These are phyloP conservation scores for Serendipita sp. DNA, from an alignment of 768 basidiomycete genomes.

Conservation along the genomic window DNA sequence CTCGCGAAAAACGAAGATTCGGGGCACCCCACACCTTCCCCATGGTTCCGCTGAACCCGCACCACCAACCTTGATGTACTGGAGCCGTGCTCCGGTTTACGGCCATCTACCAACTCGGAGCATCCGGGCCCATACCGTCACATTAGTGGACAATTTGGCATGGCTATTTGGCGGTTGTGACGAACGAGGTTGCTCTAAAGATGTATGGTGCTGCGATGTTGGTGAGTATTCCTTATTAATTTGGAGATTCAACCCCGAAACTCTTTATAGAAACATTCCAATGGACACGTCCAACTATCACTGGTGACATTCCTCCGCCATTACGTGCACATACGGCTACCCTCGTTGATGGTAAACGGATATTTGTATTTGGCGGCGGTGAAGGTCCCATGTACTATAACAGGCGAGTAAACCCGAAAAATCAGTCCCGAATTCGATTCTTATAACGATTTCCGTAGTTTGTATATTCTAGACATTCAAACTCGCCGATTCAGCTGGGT, in stretches of 20 bases:
- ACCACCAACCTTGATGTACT: conserved; percentile 67
- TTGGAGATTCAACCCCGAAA: background rate
- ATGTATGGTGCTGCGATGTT: conserved; percentile 73
- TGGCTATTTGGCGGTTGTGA: conserved; percentile 90
- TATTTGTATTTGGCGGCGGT: conserved; percentile 80
- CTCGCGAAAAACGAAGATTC: background rate
- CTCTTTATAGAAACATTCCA: conserved; percentile 58
- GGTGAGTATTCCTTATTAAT: conserved; percentile 27
- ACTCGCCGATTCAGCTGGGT: conserved; percentile 44
- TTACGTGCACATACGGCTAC: conserved; percentile 82
- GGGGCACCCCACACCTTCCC: conserved; percentile 14
- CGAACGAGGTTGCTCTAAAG: conserved; percentile 53
- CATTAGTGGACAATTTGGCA: conserved; percentile 61
- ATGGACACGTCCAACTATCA: conserved; percentile 64
- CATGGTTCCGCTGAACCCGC: conserved; percentile 25
- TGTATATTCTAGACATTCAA: conserved; percentile 70
- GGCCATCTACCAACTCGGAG: conserved; percentile 48
- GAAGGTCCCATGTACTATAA: conserved; percentile 72
- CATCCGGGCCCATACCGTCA: conserved; percentile 72
- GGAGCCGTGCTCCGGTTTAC: conserved; percentile 70
- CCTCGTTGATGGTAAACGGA: conserved; percentile 51
- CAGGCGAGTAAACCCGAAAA: conserved; percentile 17
- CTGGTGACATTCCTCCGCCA: conserved; percentile 67
- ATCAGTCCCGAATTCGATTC: background rate
- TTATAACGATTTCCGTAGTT: background rate